Evolutionary conservation across 495 filamentous ascomycete genomes (phyloP).

Genomic region (Cetradonia linearis): DNA sequence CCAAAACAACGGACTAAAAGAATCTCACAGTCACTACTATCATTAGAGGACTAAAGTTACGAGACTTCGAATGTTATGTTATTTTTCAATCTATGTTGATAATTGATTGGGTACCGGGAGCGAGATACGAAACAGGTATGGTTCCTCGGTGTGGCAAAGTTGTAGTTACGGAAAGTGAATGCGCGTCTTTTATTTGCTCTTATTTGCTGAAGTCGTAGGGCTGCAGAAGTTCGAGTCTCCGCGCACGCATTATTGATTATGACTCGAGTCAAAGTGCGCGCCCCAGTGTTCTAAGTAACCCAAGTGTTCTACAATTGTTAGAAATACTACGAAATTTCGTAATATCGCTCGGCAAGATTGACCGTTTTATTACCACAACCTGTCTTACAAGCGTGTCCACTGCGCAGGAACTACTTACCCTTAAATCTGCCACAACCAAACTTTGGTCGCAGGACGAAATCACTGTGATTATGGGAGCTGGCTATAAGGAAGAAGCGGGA

Average conservation of each 20-base stretch:
- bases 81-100: neutral
- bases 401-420: neutral
- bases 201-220: too few species aligned
- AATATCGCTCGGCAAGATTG: neutral
- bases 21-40: neutral
- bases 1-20: neutral
- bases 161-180: neutral
- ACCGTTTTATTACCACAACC: neutral
- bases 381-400: neutral
- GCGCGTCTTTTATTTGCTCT: neutral
- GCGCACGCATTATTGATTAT: neutral
- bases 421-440: neutral
- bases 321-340: neutral
- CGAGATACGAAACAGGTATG: neutral
- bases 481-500: slow-evolving; percentile 23
- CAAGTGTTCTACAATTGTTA: too few species aligned
- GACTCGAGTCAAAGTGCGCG: neutral
- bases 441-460: neutral
- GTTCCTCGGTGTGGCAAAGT: slow-evolving; percentile 1
- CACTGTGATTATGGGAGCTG: slow-evolving; percentile 8
- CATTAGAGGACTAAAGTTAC: neutral
- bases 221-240: neutral
- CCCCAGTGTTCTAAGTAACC: neutral
- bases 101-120: neutral
- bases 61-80: neutral